Conservation (phyloP, 495 filamentous ascomycete species). For the Rhypophila decipiens region DNA sequence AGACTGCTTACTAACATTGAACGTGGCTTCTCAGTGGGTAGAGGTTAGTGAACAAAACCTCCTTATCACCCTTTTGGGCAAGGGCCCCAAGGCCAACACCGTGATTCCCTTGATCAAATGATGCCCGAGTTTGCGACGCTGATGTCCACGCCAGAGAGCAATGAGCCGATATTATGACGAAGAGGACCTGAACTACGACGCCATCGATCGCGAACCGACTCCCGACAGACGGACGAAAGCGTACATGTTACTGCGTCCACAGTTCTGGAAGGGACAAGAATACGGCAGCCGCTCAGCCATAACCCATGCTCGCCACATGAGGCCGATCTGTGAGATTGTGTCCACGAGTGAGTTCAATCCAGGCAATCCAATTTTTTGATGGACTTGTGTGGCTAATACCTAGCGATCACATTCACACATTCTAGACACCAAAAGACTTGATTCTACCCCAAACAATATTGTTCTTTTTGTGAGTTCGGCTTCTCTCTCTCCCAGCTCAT, state of each 20-base stretch:
- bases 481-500: too few relatives aligned
- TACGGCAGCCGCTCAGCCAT: constrained; percentile 16
- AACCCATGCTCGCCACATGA: constrained; percentile 34
- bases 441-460: constrained; percentile 25
- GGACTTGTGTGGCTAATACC: background rate
- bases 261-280: constrained; percentile 27
- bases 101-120: too few relatives aligned
- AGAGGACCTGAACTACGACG: background rate
- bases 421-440: constrained; percentile 7
- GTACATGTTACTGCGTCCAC: constrained; percentile 19
- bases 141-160: too few relatives aligned
- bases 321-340: constrained; percentile 24
- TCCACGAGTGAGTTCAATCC: constrained; percentile 18
- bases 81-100: too few relatives aligned
- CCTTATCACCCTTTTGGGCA: too few relatives aligned
- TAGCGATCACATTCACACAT: background rate
- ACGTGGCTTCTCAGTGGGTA: background rate
- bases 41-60: background rate
- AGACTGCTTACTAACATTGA: background rate
- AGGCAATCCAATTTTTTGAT: background rate
- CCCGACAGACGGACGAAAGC: constrained; percentile 2
- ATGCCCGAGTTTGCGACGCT: too few relatives aligned
- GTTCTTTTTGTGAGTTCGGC: constrained; percentile 34
- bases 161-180: constrained; percentile 17
- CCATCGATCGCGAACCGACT: background rate